Base-by-base conservation (phyloP, 805 yeast species). In the Saturnispora galanensis region DNA sequence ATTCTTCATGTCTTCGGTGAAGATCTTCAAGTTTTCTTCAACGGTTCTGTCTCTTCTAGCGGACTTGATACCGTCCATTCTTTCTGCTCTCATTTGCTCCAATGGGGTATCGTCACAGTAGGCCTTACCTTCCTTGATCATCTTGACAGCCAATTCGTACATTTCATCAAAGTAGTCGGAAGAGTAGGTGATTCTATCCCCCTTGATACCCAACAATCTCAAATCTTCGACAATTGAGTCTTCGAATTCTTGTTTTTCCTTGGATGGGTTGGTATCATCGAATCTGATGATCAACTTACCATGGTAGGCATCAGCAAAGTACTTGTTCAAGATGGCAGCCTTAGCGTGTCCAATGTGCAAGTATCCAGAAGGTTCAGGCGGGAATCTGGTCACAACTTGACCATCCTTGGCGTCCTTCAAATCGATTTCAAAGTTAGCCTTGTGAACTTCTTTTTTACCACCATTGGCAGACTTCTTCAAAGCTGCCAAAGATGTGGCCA, bases 321-420 rank as follows among this genome's bases (percentile, higher is more conserved):
- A 90, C 68, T 93, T 93, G 71, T 93, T 93, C 63, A 93, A 76
- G 47, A 93, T 74, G 45, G 99, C 99, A 50, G 98, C 98, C 68
- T 93, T 93, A 49, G 96, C 98, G 63, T 93, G 99, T 55, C 99
- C 99, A 68, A 93, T 93, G 68, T 93, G 99, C 67, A 93, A 76
- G 67, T 89, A 93, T 69, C 99, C 99, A 69, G 95, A 85, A 49
- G 99, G 99, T 71, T 93, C 99, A 52, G 99, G 99, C 42, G 96
- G 98, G 79, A 93, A 93, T 70, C 99, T 84, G 44, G 98, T 94
- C 44, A 94, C 97, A 47, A 93, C 99, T 67, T 89, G 71, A 52
- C 99, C 99, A 47, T 83, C 79, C 58, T 76, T 79, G 47, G 99
- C 99, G 62, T 80, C 94, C 48, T 84, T 84, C 53, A 93, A 77